These are phyloP conservation scores for Suillus weaverae DNA, from an alignment of 768 basidiomycete genomes.

Conservation along the genomic window DNA sequence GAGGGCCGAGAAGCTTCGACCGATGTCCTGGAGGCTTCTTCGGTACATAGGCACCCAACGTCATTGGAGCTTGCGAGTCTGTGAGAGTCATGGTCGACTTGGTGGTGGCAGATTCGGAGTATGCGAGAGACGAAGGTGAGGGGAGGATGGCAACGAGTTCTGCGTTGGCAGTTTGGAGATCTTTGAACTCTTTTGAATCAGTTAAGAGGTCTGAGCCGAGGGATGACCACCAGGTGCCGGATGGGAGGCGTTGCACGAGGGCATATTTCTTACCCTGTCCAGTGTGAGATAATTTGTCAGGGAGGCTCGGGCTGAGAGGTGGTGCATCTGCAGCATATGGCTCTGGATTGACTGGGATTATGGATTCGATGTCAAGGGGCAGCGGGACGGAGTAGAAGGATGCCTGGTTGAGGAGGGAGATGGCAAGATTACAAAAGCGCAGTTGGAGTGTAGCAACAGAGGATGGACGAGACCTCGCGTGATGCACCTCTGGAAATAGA, in stretches of 20 bases:
- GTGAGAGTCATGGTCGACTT: conserved; percentile 9
- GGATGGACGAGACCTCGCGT: conserved; percentile 63
- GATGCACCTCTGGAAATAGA: conserved; percentile 67
- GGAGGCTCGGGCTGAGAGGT: conserved; percentile 12
- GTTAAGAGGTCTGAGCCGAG: conserved; percentile 47
- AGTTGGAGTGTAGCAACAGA: conserved; percentile 67
- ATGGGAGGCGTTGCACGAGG: conserved; percentile 76
- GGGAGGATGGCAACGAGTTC: conserved; percentile 78
- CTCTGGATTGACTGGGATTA: conserved; percentile 35
- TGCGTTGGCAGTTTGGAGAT: conserved; percentile 62
- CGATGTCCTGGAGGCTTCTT: conserved; percentile 42
- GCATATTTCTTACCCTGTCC: conserved; percentile 59
- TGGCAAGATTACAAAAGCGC: conserved; percentile 72
- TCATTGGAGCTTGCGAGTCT: conserved; percentile 32
- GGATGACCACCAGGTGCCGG: conserved; percentile 79
- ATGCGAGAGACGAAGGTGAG: conserved; percentile 42
- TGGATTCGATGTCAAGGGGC: conserved; percentile 45
- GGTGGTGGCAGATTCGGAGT: conserved; percentile 30
- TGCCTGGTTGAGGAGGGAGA: conserved; percentile 70
- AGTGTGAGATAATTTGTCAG: conserved; percentile 30
- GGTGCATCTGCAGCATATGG: conserved; percentile 21
- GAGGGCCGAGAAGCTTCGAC: conserved; percentile 46
- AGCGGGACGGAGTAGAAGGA: conserved; percentile 49
- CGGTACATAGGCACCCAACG: conserved; percentile 58
- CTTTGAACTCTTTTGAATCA: conserved; percentile 44